Percentiles rank a stretch among this genome's conserved stretches.
Conservation (phyloP, 2,329 filamentous ascomycete genomes). For the Ophiobolus disseminans region DNA sequence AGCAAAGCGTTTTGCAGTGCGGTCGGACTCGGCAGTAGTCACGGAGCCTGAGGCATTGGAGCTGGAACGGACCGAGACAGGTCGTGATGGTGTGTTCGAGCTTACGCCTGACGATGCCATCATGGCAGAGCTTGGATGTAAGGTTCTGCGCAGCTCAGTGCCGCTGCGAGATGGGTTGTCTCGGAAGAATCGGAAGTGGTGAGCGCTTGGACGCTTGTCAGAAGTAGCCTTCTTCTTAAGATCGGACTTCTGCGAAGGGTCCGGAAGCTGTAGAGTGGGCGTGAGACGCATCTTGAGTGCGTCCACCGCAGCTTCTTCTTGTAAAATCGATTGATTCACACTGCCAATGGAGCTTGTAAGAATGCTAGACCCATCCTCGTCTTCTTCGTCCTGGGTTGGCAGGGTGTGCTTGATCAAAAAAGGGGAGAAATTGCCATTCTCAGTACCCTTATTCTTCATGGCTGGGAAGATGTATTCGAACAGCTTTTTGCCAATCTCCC, state of each 20-base stretch:
- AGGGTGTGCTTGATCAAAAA: constrained; percentile 64
- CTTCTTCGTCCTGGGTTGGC: constrained; percentile 56
- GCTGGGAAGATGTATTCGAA: constrained; percentile 98
- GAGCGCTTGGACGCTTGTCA: constrained; percentile 35
- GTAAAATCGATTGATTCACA: constrained; percentile 26
- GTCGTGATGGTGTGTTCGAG: constrained; percentile 31
- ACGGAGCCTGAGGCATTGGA: constrained; percentile 32
- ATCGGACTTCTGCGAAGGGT: constrained; percentile 50
- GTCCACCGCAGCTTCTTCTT: constrained; percentile 65
- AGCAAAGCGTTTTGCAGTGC: constrained; percentile 46
- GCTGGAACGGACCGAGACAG: constrained; percentile 37
- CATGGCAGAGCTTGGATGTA: constrained; percentile 39
- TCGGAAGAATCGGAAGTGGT: constrained; percentile 47
- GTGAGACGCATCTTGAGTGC: constrained; percentile 82
- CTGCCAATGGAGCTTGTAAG: constrained; percentile 22
- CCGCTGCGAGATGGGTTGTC: constrained; percentile 39
- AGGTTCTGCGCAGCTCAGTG: constrained; percentile 38
- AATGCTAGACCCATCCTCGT: constrained; percentile 52
- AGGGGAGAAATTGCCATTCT: constrained; percentile 66
- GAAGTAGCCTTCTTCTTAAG: constrained; percentile 26
- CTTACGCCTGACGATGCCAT: constrained; percentile 12
- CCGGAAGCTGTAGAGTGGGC: constrained; percentile 72
- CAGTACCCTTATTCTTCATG: constrained; percentile 62
- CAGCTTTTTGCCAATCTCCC: constrained; percentile 87
- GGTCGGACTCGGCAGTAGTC: constrained; percentile 37